These are phyloP conservation scores for Cucumis melo DNA, from an alignment of 306 rosid genomes.

Conservation along the genomic window DNA sequence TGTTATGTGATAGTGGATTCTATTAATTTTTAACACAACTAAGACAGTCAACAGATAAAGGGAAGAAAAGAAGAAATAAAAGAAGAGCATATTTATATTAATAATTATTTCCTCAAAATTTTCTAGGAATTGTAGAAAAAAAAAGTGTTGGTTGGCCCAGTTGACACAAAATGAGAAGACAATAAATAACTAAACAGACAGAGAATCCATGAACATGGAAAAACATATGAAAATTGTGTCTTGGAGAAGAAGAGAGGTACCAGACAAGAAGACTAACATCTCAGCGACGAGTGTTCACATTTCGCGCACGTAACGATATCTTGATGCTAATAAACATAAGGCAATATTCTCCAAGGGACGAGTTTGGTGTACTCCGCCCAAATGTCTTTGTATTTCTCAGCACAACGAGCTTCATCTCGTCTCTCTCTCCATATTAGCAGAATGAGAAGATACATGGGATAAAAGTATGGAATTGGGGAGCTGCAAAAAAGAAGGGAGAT, in stretches of 20 bases:
- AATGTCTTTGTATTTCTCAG: conserved; percentile 69
- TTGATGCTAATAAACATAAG: conserved; percentile 32
- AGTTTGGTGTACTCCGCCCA: conserved; percentile 60
- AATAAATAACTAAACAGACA: background rate
- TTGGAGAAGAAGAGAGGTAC: background rate
- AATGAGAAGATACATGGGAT: conserved; percentile 85
- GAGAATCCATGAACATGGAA: background rate
- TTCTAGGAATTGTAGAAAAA: background rate
- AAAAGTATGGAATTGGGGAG: conserved; percentile 86
- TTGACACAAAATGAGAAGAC: background rate
- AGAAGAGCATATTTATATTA: too few relatives aligned
- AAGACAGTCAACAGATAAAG: background rate
- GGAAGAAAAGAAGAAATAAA: background rate
- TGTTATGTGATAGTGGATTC: background rate
- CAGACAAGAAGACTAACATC: background rate
- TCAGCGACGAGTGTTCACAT: background rate
- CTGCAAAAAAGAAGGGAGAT: conserved; percentile 34
- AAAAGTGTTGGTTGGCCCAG: background rate
- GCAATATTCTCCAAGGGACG: conserved; percentile 95
- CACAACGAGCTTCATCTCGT: conserved; percentile 93
- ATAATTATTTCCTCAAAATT: background rate
- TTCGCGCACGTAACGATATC: background rate
- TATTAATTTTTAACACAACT: background rate
- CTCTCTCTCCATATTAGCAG: conserved; percentile 86
- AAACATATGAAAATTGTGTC: background rate